phyloP scores from a whole-genome alignment of 768 basidiomycete species.

The Sistotremastrum suecicum region DNA sequence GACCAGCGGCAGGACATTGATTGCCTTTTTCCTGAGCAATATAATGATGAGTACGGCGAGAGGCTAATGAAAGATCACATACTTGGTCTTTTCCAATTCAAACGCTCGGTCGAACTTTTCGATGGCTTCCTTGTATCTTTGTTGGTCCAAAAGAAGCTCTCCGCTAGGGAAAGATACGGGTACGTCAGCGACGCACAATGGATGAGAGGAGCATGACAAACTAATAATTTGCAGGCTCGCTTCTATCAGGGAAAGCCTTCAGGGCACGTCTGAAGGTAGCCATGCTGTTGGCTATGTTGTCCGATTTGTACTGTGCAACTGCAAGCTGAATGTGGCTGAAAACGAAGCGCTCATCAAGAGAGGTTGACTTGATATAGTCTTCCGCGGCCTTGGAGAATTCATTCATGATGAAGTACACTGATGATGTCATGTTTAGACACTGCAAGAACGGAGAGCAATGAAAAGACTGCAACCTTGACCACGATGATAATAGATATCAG shows the following conservation, averaged over 20 bases:
- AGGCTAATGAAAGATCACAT: conserved; percentile 10
- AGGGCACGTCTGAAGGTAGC: conserved; percentile 80
- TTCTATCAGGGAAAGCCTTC: conserved; percentile 69
- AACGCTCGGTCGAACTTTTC: conserved; percentile 89
- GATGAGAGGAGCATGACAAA: conserved; percentile 23
- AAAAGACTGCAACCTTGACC: conserved; percentile 59
- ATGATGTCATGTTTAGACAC: background rate
- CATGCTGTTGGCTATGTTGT: conserved; percentile 68
- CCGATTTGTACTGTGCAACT: conserved; percentile 91
- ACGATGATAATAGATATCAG: conserved; percentile 97
- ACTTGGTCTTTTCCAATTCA: conserved; percentile 75
- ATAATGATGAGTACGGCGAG: background rate
- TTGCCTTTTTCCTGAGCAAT: conserved; percentile 25
- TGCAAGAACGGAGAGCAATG: background rate
- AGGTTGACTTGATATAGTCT: conserved; percentile 85
- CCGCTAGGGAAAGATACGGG: conserved; percentile 37
- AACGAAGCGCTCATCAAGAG: conserved; percentile 77
- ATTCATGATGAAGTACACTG: conserved; percentile 91
- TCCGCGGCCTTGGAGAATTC: conserved; percentile 75
- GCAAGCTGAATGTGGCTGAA: conserved; percentile 97
- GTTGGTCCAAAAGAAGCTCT: conserved; percentile 86
- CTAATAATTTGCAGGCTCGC: conserved; percentile 95
- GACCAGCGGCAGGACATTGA: conserved; percentile 85
- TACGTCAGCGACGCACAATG: background rate
- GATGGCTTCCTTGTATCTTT: conserved; percentile 73